Evolutionary conservation across 345 rosid genomes (phyloP), one percentile per base, ranked within the genome.

Genomic region (Eucalyptus regnans): DNA sequence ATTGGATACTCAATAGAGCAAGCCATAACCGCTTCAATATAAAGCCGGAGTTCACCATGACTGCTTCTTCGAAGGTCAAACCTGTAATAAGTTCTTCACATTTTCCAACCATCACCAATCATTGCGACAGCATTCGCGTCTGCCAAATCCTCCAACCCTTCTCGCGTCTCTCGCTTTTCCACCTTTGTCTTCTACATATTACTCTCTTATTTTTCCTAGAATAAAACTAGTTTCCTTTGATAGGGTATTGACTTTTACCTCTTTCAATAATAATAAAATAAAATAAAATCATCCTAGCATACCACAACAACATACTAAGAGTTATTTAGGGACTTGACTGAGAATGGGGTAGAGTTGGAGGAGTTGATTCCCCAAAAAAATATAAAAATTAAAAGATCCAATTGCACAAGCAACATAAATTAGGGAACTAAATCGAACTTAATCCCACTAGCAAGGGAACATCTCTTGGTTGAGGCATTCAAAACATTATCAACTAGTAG

Each of bases 91-190:
- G 22, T 15, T 51, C 18, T 51, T 51, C 56, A 16, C 56, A 51
- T 51, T 51, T 51, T 51, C 56, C 56, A 51, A 51, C 56, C 1
- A 16, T 51, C 56, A 51, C 56, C 56, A 51, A 51, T 51, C 56
- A 51, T 7, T 3, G 20, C 22, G 3, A 7, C 22, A 3, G 7
- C 7, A 4, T 17, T 6, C 22, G 8, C 56, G 20, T 1, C 22
- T 1, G 3, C 8, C 56, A 51, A 51, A 17, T 51, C 56, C 56
- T 51, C 56, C 56, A 51, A 6, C 56, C 22, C 22, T 51, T 16
- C 50, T 48, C 15, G 12, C 15, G 50, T 41, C 41, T 41, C 41
- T 41, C 41, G 41, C 41, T 41, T 41, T 41, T 41, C 41, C 41
- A 41, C 41, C 41, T 41, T 41, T 41, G 41, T 41, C 41, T 41